phyloP scores from a whole-genome alignment of 805 yeast genomes.

The Lipomyces orientalis region DNA sequence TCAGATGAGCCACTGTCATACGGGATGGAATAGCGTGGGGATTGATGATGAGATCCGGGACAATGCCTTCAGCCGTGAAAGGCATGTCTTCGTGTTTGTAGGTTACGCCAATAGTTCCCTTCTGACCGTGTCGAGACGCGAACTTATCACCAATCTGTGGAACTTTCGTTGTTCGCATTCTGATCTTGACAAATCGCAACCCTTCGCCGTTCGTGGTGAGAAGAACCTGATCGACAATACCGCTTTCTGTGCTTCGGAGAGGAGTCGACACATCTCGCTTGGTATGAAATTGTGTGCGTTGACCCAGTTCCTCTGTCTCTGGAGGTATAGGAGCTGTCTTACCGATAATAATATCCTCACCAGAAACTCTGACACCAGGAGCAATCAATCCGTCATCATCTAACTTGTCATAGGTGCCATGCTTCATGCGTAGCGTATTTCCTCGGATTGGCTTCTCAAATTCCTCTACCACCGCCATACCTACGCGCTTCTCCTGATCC shows the following conservation, averaged over 20 bases:
- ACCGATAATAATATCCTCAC: slow-evolving; percentile 98
- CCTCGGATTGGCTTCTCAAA: slow-evolving; percentile 96
- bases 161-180: slow-evolving; percentile 98
- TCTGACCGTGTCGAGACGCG: slow-evolving; percentile 99
- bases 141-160: slow-evolving; percentile 99
- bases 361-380: slow-evolving; percentile 98
- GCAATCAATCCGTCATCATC: slow-evolving; percentile 98
- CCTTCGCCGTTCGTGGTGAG: slow-evolving; percentile 98
- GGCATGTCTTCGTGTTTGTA: slow-evolving; percentile 99
- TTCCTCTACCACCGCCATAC: slow-evolving; percentile 97
- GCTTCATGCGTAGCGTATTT: slow-evolving; percentile 92
- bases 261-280: slow-evolving; percentile 99
- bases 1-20: slow-evolving; percentile 99
- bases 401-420: slow-evolving; percentile 96
- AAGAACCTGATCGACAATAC: slow-evolving; percentile 97
- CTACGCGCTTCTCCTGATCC: slow-evolving; percentile 98
- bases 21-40: slow-evolving; percentile 99
- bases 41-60: slow-evolving; percentile 95
- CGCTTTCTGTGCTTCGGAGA: slow-evolving; percentile 92
- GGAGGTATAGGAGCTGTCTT: slow-evolving; percentile 99
- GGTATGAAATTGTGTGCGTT: slow-evolving; percentile 96
- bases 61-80: slow-evolving; percentile 91
- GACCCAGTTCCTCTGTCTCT: slow-evolving; percentile 97
- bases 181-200: slow-evolving; percentile 92
- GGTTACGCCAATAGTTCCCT: slow-evolving; percentile 99